A percentile compares a stretch with the other conserved stretches of the same genome.
These are phyloP conservation scores for Heliosperma pusillum DNA, from an alignment of 148 eudicot genomes.

Conservation along the genomic window DNA sequence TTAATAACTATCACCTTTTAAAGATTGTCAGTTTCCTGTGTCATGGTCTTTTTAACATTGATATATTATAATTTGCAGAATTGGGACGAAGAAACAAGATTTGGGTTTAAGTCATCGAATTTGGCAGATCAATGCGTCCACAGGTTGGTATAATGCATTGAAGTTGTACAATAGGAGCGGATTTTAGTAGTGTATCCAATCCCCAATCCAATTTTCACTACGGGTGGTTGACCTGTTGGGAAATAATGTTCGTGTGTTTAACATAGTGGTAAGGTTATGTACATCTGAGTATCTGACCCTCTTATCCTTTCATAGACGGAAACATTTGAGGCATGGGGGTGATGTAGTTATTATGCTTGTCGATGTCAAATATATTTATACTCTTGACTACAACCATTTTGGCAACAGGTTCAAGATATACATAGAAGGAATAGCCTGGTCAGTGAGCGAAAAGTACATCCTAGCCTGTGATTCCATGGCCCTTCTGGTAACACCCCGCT, in stretches of 20 bases:
- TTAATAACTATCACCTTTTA: background rate
- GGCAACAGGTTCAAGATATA: slow-evolving; percentile 51
- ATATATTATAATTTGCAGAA: slow-evolving; percentile 30
- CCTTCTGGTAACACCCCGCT: slow-evolving; percentile 43
- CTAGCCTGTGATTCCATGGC: slow-evolving; percentile 54
- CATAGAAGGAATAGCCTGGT: slow-evolving; percentile 66
- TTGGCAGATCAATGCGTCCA: slow-evolving; percentile 52
- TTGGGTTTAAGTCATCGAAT: slow-evolving; percentile 45
- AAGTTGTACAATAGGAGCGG: background rate
- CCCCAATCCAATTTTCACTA: too few species aligned
- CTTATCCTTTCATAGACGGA: too few species aligned
- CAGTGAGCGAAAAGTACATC: slow-evolving; percentile 52
- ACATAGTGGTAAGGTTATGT: too few species aligned
- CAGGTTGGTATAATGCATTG: slow-evolving; percentile 27
- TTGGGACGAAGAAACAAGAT: slow-evolving; percentile 42
- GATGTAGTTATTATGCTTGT: too few species aligned
- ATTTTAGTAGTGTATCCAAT: too few species aligned
- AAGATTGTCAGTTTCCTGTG: background rate
- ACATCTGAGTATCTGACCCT: too few species aligned
- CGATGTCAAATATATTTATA: too few species aligned
- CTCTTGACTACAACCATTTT: too few species aligned
- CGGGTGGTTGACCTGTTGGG: too few species aligned
- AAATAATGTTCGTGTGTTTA: too few species aligned
- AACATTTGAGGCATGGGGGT: too few species aligned
- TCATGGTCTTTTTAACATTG: background rate